A percentile compares a stretch with the other conserved stretches of the same genome.
Evolutionary conservation across 306 rosid genomes (phyloP).

Genomic region (Lathyrus aphaca): DNA sequence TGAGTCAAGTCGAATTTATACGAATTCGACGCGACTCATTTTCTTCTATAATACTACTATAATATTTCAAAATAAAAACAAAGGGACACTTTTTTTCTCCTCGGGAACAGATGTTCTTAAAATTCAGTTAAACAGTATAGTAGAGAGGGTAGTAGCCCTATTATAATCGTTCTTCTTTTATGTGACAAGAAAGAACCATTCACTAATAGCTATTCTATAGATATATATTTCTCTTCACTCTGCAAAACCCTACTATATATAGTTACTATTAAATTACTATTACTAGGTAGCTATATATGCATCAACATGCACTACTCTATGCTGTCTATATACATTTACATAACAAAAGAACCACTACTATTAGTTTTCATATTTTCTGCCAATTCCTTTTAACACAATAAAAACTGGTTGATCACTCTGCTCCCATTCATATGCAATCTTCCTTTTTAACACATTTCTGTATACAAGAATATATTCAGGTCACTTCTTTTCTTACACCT

Average conservation of each 20-base stretch:
- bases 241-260: not conserved
- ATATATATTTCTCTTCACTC: not conserved
- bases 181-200: not conserved
- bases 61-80: too few relatives aligned
- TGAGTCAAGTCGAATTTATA: too few relatives aligned
- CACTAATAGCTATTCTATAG: not conserved
- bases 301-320: not conserved
- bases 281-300: not conserved
- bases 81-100: too few relatives aligned
- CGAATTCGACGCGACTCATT: too few relatives aligned
- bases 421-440: too few relatives aligned
- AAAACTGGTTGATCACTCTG: not conserved
- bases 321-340: not conserved
- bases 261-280: not conserved
- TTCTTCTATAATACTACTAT: too few relatives aligned
- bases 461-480: slow-evolving; percentile 1
- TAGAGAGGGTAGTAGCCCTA: too few relatives aligned
- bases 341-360: not conserved
- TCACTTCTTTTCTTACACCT: not conserved
- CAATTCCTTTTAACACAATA: not conserved
- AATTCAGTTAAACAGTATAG: too few relatives aligned
- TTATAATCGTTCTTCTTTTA: not conserved
- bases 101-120: too few relatives aligned
- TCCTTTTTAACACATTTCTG: too few relatives aligned
- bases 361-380: too few relatives aligned